Percentiles rank a stretch among this genome's conserved stretches.
Conservation (phyloP, 768 basidiomycete species). For the Suillus luteus region DNA sequence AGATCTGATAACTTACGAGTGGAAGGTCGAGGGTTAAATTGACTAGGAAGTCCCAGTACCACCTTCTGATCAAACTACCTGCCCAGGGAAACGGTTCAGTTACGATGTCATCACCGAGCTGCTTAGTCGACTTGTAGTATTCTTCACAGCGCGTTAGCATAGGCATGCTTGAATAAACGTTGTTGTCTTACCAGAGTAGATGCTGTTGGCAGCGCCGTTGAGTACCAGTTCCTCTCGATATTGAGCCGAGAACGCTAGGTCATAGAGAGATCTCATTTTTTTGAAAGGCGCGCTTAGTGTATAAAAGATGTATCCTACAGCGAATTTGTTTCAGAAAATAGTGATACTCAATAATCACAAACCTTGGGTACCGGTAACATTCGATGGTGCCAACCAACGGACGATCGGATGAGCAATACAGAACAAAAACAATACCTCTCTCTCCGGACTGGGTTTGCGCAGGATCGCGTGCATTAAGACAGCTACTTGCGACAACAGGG, state of each 20-base stretch:
- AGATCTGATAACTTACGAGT: constrained; percentile 30
- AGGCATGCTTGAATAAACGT: fast-evolving
- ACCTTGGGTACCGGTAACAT: constrained; percentile 41
- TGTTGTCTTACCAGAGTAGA: constrained; percentile 33
- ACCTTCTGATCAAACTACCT: constrained; percentile 21
- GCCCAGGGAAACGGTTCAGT: constrained; percentile 30
- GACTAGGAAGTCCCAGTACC: constrained; percentile 40
- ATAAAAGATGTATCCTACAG: constrained; percentile 43
- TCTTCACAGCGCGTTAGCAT: constrained; percentile 30
- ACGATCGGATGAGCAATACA: constrained; percentile 32
- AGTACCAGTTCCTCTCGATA: constrained; percentile 39
- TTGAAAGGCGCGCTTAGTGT: constrained; percentile 38
- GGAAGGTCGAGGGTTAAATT: constrained; percentile 35
- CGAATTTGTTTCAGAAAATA: constrained; percentile 1
- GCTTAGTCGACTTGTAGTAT: constrained; percentile 34
- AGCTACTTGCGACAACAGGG: constrained; percentile 29
- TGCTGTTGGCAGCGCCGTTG: constrained; percentile 36
- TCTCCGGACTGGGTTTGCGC: constrained; percentile 27
- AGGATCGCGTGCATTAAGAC: constrained; percentile 24
- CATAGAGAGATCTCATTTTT: constrained; percentile 40
- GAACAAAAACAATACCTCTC: constrained; percentile 30
- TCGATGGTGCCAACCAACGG: constrained; percentile 35
- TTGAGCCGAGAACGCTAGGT: constrained; percentile 38
- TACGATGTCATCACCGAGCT: constrained; percentile 32
- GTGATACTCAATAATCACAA: neutral